Evolutionary conservation across 2,329 filamentous ascomycete species (phyloP).

Genomic region (Madurella fahalii): DNA sequence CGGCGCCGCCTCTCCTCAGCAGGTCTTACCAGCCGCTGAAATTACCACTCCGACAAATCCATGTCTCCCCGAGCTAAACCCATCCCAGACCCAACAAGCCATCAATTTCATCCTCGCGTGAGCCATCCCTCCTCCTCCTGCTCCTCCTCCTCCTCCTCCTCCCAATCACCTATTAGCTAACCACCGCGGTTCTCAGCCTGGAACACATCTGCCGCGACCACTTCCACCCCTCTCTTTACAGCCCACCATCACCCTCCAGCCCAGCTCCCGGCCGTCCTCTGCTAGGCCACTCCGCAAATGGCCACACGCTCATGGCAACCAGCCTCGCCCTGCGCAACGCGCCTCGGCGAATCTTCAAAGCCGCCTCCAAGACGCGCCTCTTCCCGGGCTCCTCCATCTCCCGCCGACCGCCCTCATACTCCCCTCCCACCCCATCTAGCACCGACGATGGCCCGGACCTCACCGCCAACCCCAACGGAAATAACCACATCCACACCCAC

Average conservation of each 20-base stretch:
- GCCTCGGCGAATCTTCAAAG: constrained; percentile 32
- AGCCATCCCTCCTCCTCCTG: constrained; percentile 20
- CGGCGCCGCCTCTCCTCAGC: background rate
- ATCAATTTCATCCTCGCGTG: constrained; percentile 54
- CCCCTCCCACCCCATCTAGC: background rate
- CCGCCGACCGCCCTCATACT: background rate
- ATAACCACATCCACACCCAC: no score
- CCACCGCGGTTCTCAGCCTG: constrained; percentile 33
- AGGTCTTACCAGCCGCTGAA: background rate
- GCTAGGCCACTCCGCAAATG: constrained; percentile 16
- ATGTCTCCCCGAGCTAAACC: constrained; percentile 30
- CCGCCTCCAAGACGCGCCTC: constrained; percentile 10
- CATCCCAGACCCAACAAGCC: constrained; percentile 41
- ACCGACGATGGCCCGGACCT: no score
- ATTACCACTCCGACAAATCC: background rate
- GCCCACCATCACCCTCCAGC: constrained; percentile 29
- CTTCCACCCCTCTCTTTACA: constrained; percentile 38
- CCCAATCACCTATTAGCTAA: background rate
- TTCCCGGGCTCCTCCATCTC: background rate
- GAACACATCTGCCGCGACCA: constrained; percentile 53
- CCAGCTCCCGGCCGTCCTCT: constrained; percentile 27
- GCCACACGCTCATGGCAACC: constrained; percentile 44
- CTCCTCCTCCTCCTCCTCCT: no score
- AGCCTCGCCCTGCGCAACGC: constrained; percentile 40
- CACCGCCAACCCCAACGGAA: no score